These are phyloP conservation scores for Hyphodiscus hymeniophilus DNA, from an alignment of 495 filamentous ascomycete species.

Conservation along the genomic window DNA sequence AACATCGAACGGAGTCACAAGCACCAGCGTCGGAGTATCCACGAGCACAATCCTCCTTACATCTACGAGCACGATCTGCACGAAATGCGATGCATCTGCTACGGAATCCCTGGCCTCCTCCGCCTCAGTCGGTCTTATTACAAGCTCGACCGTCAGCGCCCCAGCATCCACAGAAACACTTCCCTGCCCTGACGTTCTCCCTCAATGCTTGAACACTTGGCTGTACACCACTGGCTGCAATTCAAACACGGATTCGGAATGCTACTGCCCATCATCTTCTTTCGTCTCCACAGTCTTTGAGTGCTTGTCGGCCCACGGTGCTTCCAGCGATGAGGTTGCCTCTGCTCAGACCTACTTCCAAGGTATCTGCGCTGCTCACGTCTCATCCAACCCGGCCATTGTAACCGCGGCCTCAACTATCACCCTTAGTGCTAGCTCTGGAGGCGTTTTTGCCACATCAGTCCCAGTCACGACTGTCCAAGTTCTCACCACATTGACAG, in stretches of 20 bases:
- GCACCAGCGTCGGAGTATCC: conserved; percentile 6
- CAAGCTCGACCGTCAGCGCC: conserved; percentile 14
- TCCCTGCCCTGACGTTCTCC: conserved; percentile 66
- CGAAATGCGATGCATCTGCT: conserved; percentile 17
- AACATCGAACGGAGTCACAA: conserved; percentile 5
- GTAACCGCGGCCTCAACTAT: conserved; percentile 52
- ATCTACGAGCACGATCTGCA: conserved; percentile 18
- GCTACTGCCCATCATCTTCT: conserved; percentile 75
- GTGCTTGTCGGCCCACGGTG: conserved; percentile 73
- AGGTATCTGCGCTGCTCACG: conserved; percentile 77
- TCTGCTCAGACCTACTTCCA: conserved; percentile 76
- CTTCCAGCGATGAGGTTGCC: conserved; percentile 54
- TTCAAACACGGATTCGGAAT: conserved; percentile 73
- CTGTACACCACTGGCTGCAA: conserved; percentile 63
- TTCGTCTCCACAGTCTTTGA: conserved; percentile 76
- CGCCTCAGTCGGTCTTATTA: conserved; percentile 9
- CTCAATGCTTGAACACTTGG: conserved; percentile 93
- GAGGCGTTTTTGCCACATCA: conserved; percentile 8
- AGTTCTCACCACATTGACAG: conserved; percentile 34
- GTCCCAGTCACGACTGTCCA: conserved; percentile 49
- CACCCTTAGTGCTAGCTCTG: conserved; percentile 12
- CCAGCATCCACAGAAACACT: conserved; percentile 14
- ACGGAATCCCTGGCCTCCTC: conserved; percentile 9
- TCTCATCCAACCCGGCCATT: conserved; percentile 74
- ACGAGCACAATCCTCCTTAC: conserved; percentile 21